Evolutionary conservation across 257 asterid species (phyloP), one percentile per base, ranked within the genome.

Genomic region (Solanum peruvianum): DNA sequence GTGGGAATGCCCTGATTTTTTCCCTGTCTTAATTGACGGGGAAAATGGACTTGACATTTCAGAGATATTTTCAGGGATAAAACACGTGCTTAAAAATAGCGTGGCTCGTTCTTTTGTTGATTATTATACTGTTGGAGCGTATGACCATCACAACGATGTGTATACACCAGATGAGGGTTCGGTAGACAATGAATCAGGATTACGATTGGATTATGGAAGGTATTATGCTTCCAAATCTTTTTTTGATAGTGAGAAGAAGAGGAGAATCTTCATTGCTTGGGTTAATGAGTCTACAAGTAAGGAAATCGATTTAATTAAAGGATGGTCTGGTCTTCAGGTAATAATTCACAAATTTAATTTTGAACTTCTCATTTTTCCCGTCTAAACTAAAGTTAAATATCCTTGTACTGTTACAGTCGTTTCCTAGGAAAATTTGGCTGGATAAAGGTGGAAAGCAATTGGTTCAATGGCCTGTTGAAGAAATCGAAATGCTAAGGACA

Each of bases 1-100:
- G 93, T 92, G 93, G 95, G 95, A 92, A 85, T 92, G 95, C 39
- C 87, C 88, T 13, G 93, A 92, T 41, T 89, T 92, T 49, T 92
- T 60, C 18, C 93, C 94, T 3, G 89, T 91, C 44, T 88, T 45
- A 20, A 3, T 78, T 4, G 37, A 39, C 15, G 75, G 31, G 29
- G 23, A 21, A 27, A 84, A 66, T 16, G 95, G 90, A 35, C 21
- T 91, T 11, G 95, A 92, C 62, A 88, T 90, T 6, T 86, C 91
- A 1, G 87, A 20, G 8, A 41, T 44, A 0, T 89, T 89, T 29
- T 25, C 14, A 4, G 87, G 89, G 2, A 60, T 88, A 20, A 92
- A 92, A 81, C 90, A 92, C 37, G 91, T 91, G 18, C 66, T 92
- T 0, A 92, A 92, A 86, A 87, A 77, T 2, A 91, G 93, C 47